phyloP scores from a whole-genome alignment of 202 grass and related monocot genomes.

The Panicum virgatum region DNA sequence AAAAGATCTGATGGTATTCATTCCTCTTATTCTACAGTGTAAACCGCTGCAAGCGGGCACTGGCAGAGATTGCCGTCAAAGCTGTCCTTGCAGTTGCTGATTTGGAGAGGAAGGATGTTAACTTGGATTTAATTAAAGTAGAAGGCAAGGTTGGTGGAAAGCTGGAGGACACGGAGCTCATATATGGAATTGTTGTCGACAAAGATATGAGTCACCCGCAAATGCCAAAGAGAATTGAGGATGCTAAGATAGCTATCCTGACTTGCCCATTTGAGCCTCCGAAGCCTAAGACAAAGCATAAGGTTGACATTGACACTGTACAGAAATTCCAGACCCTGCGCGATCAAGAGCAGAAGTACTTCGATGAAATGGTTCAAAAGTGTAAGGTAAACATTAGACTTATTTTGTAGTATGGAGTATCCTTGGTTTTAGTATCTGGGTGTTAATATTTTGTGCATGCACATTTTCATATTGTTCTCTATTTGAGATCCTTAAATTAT shows the following conservation, averaged over 20 bases:
- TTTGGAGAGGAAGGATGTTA: conserved; percentile 98
- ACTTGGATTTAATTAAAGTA: conserved; percentile 95
- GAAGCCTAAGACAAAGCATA: conserved; percentile 99
- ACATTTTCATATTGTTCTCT: conserved; percentile 36
- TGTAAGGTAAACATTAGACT: conserved; percentile 74
- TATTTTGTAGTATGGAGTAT: neutral
- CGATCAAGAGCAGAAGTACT: conserved; percentile 90
- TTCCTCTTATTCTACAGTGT: conserved; percentile 62
- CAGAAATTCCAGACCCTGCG: conserved; percentile 89
- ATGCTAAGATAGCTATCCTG: conserved; percentile 91
- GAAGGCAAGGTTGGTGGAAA: conserved; percentile 97
- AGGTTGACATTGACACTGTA: conserved; percentile 97
- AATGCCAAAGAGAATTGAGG: conserved; percentile 97
- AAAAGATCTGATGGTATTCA: neutral
- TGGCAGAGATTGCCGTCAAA: conserved; percentile 95
- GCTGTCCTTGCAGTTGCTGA: conserved; percentile 96
- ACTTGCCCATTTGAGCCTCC: conserved; percentile 99
- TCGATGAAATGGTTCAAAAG: conserved; percentile 99
- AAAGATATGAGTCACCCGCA: conserved; percentile 99
- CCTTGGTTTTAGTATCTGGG: neutral
- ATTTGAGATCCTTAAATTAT: neutral
- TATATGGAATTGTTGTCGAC: conserved; percentile 90
- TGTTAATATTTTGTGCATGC: neutral
- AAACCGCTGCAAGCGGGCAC: conserved; percentile 71
- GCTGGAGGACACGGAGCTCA: conserved; percentile 92